Evolutionary conservation across 768 basidiomycete genomes (phyloP), one percentile per base, ranked within the genome.

Genomic region (Mycena belliarum): DNA sequence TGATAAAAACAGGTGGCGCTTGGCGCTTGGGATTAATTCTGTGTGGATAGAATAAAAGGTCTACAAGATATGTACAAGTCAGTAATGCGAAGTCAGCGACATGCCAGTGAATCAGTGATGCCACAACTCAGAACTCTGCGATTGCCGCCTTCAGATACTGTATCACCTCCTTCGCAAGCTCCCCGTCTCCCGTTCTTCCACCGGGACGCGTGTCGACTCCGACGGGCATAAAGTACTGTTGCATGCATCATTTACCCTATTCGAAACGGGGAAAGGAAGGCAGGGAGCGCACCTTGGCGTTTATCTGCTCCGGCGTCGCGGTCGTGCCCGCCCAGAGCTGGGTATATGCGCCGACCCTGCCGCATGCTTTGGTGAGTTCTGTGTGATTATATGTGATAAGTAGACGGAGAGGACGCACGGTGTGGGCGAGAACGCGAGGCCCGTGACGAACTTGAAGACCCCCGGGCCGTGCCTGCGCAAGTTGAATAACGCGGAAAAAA

Each of bases 321-420:
- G 25, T 29, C 16, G 55, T 61, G 2, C 23, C 60, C 5, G 55
- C 60, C 60, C 60, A 61, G 0, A 61, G 60, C 35, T 56, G 60
- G 3, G 54, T 61, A 45, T 56, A 52, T 9, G 60, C 60, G 24
- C 60, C 60, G 11, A 61, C 46, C 4, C 40, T 41, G 15, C 18
- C 18, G 38, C 38, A 23, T 9, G 20, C 23, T 21, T 7, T n/a
- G 2, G 2, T 9, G 23, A n/a, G 4, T 38, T 41, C 40, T 7
- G 40, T 9, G 2, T 9, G 23, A n/a, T n/a, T 38, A n/a, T 41
- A n/a, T n/a, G n/a, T n/a, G n/a, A n/a, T 41, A 41, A 2, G 40
- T 21, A 12, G 18, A 41, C 2, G 21, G 21, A 4, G 23, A 20
- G 40, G n/a, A 41, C 40, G 20, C 21, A 41, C 40, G 21, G 28